Percentiles rank a stretch among this genome's conserved stretches.
Evolutionary conservation across 73 alveolate genomes (phyloP).

Genomic region (Paramecium octaurelia): DNA sequence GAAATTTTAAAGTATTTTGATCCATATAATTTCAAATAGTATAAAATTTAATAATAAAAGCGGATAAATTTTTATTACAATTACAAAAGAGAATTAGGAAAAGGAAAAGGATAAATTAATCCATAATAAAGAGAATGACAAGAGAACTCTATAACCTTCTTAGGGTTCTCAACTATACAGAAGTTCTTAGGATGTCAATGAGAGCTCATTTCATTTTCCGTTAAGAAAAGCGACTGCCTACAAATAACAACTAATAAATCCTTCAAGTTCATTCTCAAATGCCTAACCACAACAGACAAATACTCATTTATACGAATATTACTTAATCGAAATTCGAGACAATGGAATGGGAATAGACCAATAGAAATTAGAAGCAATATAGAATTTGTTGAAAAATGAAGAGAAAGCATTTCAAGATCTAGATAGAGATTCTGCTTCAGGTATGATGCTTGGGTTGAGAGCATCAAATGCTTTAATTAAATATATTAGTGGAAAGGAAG

Average conservation of each 20-base stretch:
- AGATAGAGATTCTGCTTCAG: neutral
- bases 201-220: neutral
- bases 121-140: neutral
- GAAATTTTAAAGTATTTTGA: neutral
- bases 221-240: neutral
- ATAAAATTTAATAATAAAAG: neutral
- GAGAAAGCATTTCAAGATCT: neutral
- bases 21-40: constrained; percentile 10
- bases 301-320: neutral
- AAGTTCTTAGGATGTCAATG: neutral
- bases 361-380: neutral
- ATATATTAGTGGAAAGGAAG: constrained; percentile 4
- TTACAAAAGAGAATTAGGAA: neutral
- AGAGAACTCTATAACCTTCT: neutral
- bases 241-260: neutral
- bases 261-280: neutral
- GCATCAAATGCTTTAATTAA: constrained; percentile 4
- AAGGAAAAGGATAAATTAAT: neutral
- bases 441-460: constrained; percentile 11
- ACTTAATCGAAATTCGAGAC: neutral
- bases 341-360: neutral
- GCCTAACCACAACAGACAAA: neutral
- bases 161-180: neutral
- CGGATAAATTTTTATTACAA: neutral
- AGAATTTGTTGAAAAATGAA: neutral